These are phyloP conservation scores for Cryomyces antarcticus DNA, from an alignment of 495 filamentous ascomycete species.

Conservation along the genomic window DNA sequence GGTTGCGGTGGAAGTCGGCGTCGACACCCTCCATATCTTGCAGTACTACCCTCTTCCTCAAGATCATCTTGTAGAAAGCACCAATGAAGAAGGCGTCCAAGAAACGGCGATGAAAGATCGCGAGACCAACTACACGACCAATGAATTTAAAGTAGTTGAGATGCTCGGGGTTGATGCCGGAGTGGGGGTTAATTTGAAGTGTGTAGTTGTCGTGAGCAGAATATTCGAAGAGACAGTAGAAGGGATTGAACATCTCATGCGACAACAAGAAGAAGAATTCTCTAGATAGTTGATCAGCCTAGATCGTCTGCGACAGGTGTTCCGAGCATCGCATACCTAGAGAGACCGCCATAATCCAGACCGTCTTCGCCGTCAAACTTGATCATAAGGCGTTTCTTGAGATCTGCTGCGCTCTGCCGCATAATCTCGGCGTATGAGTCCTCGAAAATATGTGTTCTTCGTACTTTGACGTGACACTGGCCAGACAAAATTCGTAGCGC, in stretches of 20 bases:
- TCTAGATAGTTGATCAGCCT: slow-evolving; percentile 29
- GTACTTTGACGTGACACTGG: slow-evolving; percentile 95
- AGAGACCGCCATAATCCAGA: slow-evolving; percentile 93
- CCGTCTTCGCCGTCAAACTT: slow-evolving; percentile 99
- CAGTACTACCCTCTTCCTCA: slow-evolving; percentile 77
- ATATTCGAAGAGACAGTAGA: slow-evolving; percentile 99
- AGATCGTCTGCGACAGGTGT: no score
- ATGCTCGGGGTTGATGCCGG: slow-evolving; percentile 97
- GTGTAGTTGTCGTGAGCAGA: slow-evolving; percentile 99
- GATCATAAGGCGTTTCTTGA: slow-evolving; percentile 98
- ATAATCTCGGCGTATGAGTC: slow-evolving; percentile 98
- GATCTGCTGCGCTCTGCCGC: slow-evolving; percentile 81
- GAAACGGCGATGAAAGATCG: slow-evolving; percentile 96
- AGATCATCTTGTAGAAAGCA: slow-evolving; percentile 98
- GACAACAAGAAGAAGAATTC: slow-evolving; percentile 99
- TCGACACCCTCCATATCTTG: slow-evolving; percentile 99
- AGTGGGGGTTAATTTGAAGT: slow-evolving; percentile 98
- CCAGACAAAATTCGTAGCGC: slow-evolving; percentile 87
- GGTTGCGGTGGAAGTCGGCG: slow-evolving; percentile 82
- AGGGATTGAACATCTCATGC: slow-evolving; percentile 99
- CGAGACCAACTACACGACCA: slow-evolving; percentile 87
- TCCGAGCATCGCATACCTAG: slow-evolving; percentile 40
- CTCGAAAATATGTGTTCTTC: slow-evolving; percentile 91
- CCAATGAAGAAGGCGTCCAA: slow-evolving; percentile 99
- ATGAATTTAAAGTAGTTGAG: slow-evolving; percentile 99